Base-by-base conservation (phyloP, 345 rosid species). In the Acer yangbiense region DNA sequence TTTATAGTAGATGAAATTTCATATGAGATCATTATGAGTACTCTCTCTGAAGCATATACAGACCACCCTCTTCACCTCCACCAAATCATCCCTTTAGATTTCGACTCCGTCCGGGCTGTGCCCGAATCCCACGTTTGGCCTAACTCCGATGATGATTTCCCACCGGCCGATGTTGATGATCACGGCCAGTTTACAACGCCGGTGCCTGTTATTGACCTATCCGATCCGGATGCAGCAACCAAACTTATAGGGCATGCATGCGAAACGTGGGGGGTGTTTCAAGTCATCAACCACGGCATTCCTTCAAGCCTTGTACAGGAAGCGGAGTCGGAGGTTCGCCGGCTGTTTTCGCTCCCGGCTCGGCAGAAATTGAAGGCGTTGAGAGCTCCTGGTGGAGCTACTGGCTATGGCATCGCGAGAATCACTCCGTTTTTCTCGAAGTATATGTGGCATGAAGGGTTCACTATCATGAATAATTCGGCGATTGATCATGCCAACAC, bases 371-470 rank as follows among this genome's bases (percentile, higher is more conserved):
- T 86, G 76, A 89, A 82, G 85, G 92, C 88, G 21, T 71, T 88
- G 13, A 79, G 97, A 48, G 76, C 89, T 9, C 89, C 90, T 0
- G 81, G 77, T 0, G 90, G 86, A 9, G 80, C 87, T 74, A 82
- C 89, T 8, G 98, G 98, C 3, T 94, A 94, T 9, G 98, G 98
- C 18, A 74, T 82, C 1, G 93, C 97, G 61, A 87, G 90, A 78
- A 89, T 94, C 52, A 81, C 97, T 3, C 86, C 89, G 11, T 91
- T 92, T 80, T 94, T 94, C 74, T 54, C 73, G 4, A 90, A 91
- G 84, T 76, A 77, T 75, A 90, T 94, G 98, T 93, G 98, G 98
- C 92, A 94, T 57, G 98, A 94, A 87, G 98, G 98, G 46, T 93
- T 94, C 74, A 94, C 98, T 27, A 85, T 94, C 70, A 78, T 85